Percentiles rank a stretch among this genome's conserved stretches.
Evolutionary conservation across 164 flowering plant species (phyloP).

Genomic region (Hamamelis virginiana): DNA sequence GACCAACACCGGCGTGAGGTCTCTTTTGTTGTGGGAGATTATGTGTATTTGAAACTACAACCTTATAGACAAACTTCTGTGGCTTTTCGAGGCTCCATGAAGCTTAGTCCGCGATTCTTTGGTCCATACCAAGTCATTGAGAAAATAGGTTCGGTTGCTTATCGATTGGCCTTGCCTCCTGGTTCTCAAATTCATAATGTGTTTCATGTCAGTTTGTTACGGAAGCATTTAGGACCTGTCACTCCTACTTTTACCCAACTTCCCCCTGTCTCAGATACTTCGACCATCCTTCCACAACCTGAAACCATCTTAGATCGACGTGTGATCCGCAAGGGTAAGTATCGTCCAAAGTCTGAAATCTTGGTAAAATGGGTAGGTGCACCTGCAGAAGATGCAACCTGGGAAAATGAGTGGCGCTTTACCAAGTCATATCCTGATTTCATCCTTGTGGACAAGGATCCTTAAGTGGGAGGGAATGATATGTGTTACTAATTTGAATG

Average conservation of each 20-base stretch:
- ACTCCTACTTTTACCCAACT: neutral
- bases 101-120: neutral
- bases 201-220: no score
- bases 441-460: no score
- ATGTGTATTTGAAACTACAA: neutral
- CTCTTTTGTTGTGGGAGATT: neutral
- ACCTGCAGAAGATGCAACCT: no score
- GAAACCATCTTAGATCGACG: neutral
- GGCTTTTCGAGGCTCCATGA: neutral
- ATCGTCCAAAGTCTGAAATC: neutral
- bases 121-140: no score
- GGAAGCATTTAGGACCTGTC: no score
- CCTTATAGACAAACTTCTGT: no score
- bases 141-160: neutral
- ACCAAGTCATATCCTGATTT: no score
- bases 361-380: neutral
- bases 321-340: no score
- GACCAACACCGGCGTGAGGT: constrained; percentile 1
- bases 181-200: neutral
- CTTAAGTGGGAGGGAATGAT: no score
- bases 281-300: no score
- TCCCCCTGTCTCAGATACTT: neutral
- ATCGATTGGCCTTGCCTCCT: neutral
- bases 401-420: no score
- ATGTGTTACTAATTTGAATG: no score